phyloP scores from a whole-genome alignment of 2,329 filamentous ascomycete genomes.

The Cercospora sojina region DNA sequence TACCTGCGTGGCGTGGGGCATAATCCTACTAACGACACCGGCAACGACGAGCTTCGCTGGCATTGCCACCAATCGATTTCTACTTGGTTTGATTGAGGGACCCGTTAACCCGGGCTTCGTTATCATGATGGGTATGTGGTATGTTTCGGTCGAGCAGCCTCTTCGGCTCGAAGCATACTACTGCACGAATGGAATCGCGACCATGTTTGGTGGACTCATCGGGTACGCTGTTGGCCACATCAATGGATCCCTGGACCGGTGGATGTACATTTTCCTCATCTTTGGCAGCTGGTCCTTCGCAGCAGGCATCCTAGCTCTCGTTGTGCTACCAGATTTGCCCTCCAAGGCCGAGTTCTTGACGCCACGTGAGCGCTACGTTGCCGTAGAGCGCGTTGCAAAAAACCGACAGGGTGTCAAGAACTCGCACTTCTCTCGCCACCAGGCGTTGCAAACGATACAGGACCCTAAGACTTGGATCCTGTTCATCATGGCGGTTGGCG shows the following conservation, averaged over 20 bases:
- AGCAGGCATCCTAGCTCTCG: slow-evolving; percentile 40
- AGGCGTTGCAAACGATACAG: slow-evolving; percentile 48
- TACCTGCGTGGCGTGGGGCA: slow-evolving; percentile 45
- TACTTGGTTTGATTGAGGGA: slow-evolving; percentile 40
- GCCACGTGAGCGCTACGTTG: slow-evolving; percentile 31
- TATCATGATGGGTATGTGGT: slow-evolving; percentile 42
- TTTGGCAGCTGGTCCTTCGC: slow-evolving; percentile 45
- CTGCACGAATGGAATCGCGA: slow-evolving; percentile 59
- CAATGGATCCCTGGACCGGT: slow-evolving; percentile 49
- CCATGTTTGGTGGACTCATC: slow-evolving; percentile 61
- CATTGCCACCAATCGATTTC: slow-evolving; percentile 40
- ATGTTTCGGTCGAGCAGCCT: slow-evolving; percentile 48
- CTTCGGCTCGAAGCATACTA: slow-evolving; percentile 57
- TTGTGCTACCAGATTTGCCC: slow-evolving; percentile 23
- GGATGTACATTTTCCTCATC: slow-evolving; percentile 61
- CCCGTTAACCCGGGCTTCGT: slow-evolving; percentile 41
- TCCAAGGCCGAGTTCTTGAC: slow-evolving; percentile 23
- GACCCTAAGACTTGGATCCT: slow-evolving; percentile 63
- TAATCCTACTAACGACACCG: slow-evolving; percentile 45
- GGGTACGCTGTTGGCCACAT: slow-evolving; percentile 63
- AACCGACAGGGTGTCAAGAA: slow-evolving; percentile 59
- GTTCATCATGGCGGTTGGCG: slow-evolving; percentile 54
- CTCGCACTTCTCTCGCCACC: slow-evolving; percentile 43
- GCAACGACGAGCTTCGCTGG: slow-evolving; percentile 44
- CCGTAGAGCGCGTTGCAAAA: slow-evolving; percentile 52